A percentile compares a stretch with the other conserved stretches of the same genome.
phyloP scores from a whole-genome alignment of 768 basidiomycete species.

The Chalciporus piperatus region DNA sequence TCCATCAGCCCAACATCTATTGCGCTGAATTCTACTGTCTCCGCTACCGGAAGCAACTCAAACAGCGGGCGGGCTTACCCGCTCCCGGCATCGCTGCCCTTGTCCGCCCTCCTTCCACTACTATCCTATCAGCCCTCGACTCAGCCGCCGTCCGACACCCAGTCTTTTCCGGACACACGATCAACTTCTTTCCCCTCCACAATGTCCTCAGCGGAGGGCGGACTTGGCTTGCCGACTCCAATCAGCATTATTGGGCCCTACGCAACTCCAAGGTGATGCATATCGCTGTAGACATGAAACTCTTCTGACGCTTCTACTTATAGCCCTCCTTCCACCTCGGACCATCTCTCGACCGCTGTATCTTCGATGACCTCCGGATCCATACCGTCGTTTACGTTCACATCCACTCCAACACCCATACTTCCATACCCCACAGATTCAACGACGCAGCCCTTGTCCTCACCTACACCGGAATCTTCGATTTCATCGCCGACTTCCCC shows the following conservation, averaged over 20 bases:
- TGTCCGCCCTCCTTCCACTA: constrained; percentile 14
- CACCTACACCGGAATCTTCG: constrained; percentile 1
- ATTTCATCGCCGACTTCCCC: neutral
- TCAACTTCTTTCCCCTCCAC: neutral
- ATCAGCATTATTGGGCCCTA: neutral
- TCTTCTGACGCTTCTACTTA: constrained; percentile 4
- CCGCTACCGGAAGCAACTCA: constrained; percentile 7
- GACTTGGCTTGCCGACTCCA: neutral
- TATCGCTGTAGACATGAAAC: neutral
- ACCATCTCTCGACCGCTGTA: neutral
- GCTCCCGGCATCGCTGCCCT: constrained; percentile 16
- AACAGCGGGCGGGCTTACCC: constrained; percentile 6
- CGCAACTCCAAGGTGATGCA: constrained; percentile 12
- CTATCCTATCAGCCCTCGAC: neutral
- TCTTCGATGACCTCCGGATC: neutral
- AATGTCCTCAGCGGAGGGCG: constrained; percentile 1
- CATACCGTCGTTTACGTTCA: neutral
- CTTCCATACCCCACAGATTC: neutral
- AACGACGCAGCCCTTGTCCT: neutral
- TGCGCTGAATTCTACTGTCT: constrained; percentile 14
- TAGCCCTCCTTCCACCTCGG: constrained; percentile 1
- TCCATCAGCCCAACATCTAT: constrained; percentile 21
- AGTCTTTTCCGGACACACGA: neutral
- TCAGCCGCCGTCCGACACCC: constrained; percentile 1
- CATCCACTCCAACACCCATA: neutral